Percentiles rank a stretch among this genome's conserved stretches.
Conservation (phyloP, 352 stramenopile genomes). For the Halophytophthora polymorphica region DNA sequence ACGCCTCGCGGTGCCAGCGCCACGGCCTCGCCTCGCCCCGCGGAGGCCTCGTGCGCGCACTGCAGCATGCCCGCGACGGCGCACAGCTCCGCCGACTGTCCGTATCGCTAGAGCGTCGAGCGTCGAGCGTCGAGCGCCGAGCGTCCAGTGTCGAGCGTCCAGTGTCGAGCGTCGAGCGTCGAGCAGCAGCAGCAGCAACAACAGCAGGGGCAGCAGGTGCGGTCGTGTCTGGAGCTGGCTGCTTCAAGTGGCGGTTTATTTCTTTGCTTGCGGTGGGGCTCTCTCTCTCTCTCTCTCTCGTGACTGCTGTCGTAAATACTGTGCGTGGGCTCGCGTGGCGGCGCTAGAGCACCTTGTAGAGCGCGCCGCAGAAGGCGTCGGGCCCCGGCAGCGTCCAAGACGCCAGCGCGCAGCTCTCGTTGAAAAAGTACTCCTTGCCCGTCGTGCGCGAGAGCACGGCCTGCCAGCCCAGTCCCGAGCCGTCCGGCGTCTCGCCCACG, state of each 20-base stretch:
- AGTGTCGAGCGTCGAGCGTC: too few relatives aligned
- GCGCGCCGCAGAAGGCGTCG: conserved; percentile 47
- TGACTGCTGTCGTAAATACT: conserved; percentile 4
- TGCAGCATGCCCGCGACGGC: conserved; percentile 41
- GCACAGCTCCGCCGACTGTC: conserved; percentile 47
- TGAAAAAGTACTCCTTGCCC: conserved; percentile 84
- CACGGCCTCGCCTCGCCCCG: conserved; percentile 26
- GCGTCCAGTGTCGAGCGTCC: too few relatives aligned
- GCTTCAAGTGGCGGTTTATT: too few relatives aligned
- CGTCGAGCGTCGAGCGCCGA: too few relatives aligned
- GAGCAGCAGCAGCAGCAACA: too few relatives aligned
- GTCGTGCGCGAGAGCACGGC: conserved; percentile 68
- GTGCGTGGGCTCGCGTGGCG: conserved; percentile 14
- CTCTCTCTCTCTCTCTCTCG: too few relatives aligned
- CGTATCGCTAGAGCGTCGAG: too few relatives aligned
- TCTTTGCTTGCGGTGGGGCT: too few relatives aligned
- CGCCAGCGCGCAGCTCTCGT: conserved; percentile 67
- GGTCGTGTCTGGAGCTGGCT: too few relatives aligned
- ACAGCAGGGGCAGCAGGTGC: too few relatives aligned
- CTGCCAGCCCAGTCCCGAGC: conserved; percentile 48
- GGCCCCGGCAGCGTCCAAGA: conserved; percentile 72
- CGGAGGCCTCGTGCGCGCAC: conserved; percentile 39
- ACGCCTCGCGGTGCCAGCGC: too few relatives aligned
- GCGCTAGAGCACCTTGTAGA: conserved; percentile 75
- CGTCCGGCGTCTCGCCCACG: conserved; percentile 38